Evolutionary conservation across 164 flowering plant genomes (phyloP).

Genomic region (Dillenia suffruticosa): DNA sequence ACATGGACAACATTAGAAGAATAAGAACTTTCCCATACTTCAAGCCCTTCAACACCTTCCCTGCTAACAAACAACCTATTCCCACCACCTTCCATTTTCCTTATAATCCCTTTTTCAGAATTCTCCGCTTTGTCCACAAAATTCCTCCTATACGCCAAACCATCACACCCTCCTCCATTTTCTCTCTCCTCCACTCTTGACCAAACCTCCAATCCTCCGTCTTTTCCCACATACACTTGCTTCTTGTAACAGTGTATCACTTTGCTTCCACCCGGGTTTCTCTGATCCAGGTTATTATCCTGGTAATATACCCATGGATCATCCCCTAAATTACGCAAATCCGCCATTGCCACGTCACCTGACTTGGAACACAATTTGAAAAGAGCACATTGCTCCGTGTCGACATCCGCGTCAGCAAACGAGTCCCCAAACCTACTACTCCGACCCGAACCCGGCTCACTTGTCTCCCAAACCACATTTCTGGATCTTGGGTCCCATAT

Average conservation of each 20-base stretch:
- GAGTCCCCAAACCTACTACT: slow-evolving; percentile 83
- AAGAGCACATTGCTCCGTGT: slow-evolving; percentile 37
- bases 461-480: slow-evolving; percentile 76
- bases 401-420: slow-evolving; percentile 76
- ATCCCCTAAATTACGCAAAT: slow-evolving; percentile 61
- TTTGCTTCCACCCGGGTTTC: slow-evolving; percentile 25
- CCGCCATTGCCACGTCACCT: slow-evolving; percentile 80
- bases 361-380: slow-evolving; percentile 85
- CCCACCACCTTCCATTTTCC: slow-evolving; percentile 76
- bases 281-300: slow-evolving; percentile 69
- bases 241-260: slow-evolving; percentile 60
- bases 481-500: slow-evolving; percentile 80
- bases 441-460: slow-evolving; percentile 91
- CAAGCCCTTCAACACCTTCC: slow-evolving; percentile 76
- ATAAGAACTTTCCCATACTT: slow-evolving; percentile 87
- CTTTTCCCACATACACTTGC: slow-evolving; percentile 76
- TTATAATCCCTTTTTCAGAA: slow-evolving; percentile 50
- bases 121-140: slow-evolving; percentile 65
- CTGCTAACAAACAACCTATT: slow-evolving; percentile 80
- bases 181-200: slow-evolving; percentile 33
- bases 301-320: slow-evolving; percentile 94
- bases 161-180: slow-evolving; percentile 22
- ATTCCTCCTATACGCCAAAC: slow-evolving; percentile 56
- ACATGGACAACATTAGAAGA: slow-evolving; percentile 32
- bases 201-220: slow-evolving; percentile 82